Base-by-base conservation (phyloP, 2,329 filamentous ascomycete species). In the Metarhizium robertsii region DNA sequence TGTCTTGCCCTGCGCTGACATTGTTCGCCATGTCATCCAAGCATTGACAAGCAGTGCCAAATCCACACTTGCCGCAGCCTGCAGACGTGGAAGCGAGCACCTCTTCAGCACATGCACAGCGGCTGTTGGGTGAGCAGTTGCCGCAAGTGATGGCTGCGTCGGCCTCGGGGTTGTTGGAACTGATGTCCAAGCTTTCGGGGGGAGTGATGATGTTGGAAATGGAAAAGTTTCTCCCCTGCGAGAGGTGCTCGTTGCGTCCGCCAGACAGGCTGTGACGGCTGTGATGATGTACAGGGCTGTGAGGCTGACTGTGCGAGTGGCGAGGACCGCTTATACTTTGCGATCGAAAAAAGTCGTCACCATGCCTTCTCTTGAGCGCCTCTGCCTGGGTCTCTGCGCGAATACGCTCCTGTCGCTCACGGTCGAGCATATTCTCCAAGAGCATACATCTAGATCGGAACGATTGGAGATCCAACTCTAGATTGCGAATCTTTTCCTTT, bases 391-490 rank as follows among this genome's bases (percentile, higher is more conserved):
- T 70, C 62, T 75, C 73, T 52, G 71, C 71, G 49, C 69, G 70
- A 55, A 74, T 68, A 18, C 77, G 73, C 49, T 77, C 75, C 58
- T 76, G 70, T 16, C 79, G 76, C 66, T 84, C 81, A 57, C 77
- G 77, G 56, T 83, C 80, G 8, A 88, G 74, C 67, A 85, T 77
- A 57, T 77, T 81, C 68, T 89, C 84, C 29, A 89, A 70, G 30
- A 79, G 73, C 61, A 81, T 73, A 67, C 84, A 87, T 58, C 80
- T 77, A 32, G 76, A 79, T 42, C 78, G 81, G 61, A 86, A 84
- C 18, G 83, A 81, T 64, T 88, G 82, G 3, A 89, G 73, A 61
- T 90, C 84, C 38, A 79, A 72, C 61, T 88, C 85, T 4, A 91
- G 75, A 50, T 73, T 71, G 47, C 73, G 73, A 30, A 85, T 77